Percentiles rank a stretch among this genome's conserved stretches.
Evolutionary conservation across 2,329 filamentous ascomycete genomes (phyloP).

Genomic region (Fusarium praegraminearum): DNA sequence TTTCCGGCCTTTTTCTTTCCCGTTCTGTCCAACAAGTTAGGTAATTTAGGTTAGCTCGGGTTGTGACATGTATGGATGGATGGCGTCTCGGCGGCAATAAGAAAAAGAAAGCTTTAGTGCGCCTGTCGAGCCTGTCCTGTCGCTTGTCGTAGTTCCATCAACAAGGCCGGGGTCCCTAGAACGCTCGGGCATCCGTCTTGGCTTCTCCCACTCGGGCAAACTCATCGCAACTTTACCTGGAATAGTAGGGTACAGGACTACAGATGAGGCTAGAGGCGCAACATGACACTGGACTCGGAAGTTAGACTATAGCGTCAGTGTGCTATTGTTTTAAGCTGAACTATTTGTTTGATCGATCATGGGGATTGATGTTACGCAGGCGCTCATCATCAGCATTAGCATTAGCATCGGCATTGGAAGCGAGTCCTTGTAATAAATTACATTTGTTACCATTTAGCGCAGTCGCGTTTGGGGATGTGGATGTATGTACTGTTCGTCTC

Average conservation of each 20-base stretch:
- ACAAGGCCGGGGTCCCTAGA: conserved; percentile 28
- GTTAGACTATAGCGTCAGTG: not conserved
- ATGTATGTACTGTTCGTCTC: not conserved
- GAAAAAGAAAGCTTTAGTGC: conserved; percentile 13
- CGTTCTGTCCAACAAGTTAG: not conserved
- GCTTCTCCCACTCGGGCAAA: conserved; percentile 39
- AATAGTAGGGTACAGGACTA: not conserved
- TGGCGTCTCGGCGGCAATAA: conserved; percentile 39
- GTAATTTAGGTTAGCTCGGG: not conserved
- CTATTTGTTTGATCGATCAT: conserved; percentile 1
- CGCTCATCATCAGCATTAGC: not conserved
- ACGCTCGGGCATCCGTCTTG: conserved; percentile 33
- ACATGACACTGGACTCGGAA: conserved; percentile 5
- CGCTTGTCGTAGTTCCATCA: conserved; percentile 7
- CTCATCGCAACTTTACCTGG: conserved; percentile 37
- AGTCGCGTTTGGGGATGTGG: conserved; percentile 12
- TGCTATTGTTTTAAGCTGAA: not conserved
- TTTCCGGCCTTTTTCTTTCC: conserved; percentile 1
- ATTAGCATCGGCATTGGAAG: not conserved
- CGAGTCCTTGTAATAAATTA: not conserved
- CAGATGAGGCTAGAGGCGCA: conserved; percentile 3
- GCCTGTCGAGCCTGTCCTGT: conserved; percentile 30
- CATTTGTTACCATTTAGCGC: conserved; percentile 20
- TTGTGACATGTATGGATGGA: not conserved
- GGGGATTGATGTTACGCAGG: not conserved